Conservation (phyloP, 371 early-diverging fungal species). For the Dichotomocladium elegans region DNA sequence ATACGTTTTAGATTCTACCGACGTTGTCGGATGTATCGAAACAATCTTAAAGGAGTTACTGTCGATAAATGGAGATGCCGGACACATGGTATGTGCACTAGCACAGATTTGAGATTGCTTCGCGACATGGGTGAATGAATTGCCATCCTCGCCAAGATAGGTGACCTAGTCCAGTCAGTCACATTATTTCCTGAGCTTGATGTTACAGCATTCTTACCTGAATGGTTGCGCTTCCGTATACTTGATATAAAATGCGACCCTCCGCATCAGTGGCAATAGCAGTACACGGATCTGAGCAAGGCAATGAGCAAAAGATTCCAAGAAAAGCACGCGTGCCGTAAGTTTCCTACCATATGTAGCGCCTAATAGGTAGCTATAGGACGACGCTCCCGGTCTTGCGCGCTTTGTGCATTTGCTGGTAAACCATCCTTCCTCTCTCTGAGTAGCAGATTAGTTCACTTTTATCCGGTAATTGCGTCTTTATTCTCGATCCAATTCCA, state of each 20-base stretch:
- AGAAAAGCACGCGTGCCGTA: background rate
- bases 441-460: background rate
- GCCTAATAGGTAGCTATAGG: slow-evolving; percentile 7
- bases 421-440: slow-evolving; percentile 82
- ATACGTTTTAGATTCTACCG: slow-evolving; percentile 52
- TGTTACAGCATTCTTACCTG: too few species aligned
- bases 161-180: slow-evolving; percentile 32
- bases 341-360: slow-evolving; percentile 4
- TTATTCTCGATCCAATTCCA: background rate
- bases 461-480: background rate
- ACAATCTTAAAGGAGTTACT: slow-evolving; percentile 46
- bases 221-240: slow-evolving; percentile 55
- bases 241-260: slow-evolving; percentile 27
- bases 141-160: slow-evolving; percentile 24
- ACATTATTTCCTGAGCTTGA: too few species aligned
- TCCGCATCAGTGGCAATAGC: slow-evolving; percentile 60
- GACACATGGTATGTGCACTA: slow-evolving; percentile 36
- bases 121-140: slow-evolving; percentile 11
- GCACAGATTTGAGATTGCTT: slow-evolving; percentile 21
- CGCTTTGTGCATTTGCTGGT: slow-evolving; percentile 70
- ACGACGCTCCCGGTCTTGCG: slow-evolving; percentile 11
- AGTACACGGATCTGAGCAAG: slow-evolving; percentile 47
- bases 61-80: slow-evolving; percentile 31
- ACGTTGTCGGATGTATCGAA: slow-evolving; percentile 62
- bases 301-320: too few species aligned